These are phyloP conservation scores for Rhodotorula sp. DNA, from an alignment of 1,284 basidiomycete species.

Conservation along the genomic window DNA sequence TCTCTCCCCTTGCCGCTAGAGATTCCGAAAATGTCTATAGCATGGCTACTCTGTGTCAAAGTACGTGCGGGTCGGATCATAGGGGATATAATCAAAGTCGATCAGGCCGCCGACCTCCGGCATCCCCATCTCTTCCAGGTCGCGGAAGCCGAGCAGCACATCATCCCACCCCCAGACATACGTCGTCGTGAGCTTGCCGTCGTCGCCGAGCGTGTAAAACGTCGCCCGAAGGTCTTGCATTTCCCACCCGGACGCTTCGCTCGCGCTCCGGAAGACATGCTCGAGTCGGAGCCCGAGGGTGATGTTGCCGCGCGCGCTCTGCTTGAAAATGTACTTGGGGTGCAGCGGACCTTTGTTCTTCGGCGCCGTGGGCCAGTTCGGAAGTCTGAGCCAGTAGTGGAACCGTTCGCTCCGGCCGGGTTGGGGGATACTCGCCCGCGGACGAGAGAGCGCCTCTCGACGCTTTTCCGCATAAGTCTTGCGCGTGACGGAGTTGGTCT, in stretches of 20 bases:
- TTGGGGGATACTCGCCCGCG: not conserved
- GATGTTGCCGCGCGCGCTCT: not conserved
- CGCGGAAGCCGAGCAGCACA: not conserved
- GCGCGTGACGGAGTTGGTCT: not conserved
- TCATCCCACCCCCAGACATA: slow-evolving; percentile 14
- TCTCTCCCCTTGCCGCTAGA: not conserved
- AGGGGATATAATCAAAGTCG: slow-evolving; percentile 16
- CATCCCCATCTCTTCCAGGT: slow-evolving; percentile 16
- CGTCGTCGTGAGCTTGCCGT: not conserved
- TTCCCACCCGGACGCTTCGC: slow-evolving; percentile 2
- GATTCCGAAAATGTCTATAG: not conserved
- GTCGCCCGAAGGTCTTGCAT: slow-evolving; percentile 7
- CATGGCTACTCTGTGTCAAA: not conserved
- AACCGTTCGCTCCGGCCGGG: slow-evolving; percentile 3
- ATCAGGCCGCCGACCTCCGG: not conserved
- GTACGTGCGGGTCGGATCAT: not conserved
- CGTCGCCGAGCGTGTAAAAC: not conserved
- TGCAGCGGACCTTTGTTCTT: slow-evolving; percentile 1
- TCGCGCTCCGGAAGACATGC: slow-evolving; percentile 3
- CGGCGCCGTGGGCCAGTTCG: slow-evolving; percentile 7
- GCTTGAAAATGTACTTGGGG: not conserved
- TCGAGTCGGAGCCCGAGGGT: slow-evolving; percentile 4
- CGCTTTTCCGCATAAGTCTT: not conserved
- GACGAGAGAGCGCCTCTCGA: slow-evolving; percentile 6
- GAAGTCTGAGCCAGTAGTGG: slow-evolving; percentile 13